Conservation (phyloP, 176 grass and related monocot species). For the sorghum (Sorghum bicolor) region DNA sequence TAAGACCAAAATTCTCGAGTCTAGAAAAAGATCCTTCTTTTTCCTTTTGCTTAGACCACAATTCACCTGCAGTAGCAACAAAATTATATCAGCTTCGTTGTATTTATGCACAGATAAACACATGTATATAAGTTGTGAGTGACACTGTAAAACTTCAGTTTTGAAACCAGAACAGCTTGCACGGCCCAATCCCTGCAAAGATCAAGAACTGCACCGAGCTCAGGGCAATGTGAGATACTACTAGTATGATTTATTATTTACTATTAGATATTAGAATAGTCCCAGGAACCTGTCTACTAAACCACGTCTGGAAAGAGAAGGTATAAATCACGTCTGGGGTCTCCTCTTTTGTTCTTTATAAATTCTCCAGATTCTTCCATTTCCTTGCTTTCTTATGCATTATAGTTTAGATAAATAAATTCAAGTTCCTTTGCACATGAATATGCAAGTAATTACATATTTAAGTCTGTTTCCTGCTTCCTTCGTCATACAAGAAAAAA, state of each 20-base stretch:
- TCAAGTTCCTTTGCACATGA: not conserved
- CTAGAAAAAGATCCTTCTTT: not conserved
- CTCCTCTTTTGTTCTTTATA: slow-evolving; percentile 81
- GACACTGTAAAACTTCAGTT: too few relatives aligned
- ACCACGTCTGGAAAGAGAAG: slow-evolving; percentile 84
- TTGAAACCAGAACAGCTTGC: slow-evolving; percentile 98
- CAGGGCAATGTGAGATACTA: slow-evolving; percentile 55
- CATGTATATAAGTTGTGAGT: too few relatives aligned
- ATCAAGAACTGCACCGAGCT: slow-evolving; percentile 88
- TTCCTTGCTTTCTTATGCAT: slow-evolving; percentile 29
- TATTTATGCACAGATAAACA: too few relatives aligned
- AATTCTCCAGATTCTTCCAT: slow-evolving; percentile 91
- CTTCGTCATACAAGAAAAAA: not conserved
- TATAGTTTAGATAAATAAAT: not conserved
- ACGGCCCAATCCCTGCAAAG: slow-evolving; percentile 74
- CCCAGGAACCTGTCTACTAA: too few relatives aligned
- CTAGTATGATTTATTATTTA: too few relatives aligned
- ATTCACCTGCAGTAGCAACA: not conserved
- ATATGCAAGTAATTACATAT: not conserved
- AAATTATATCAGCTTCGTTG: too few relatives aligned
- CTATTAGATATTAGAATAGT: not conserved
- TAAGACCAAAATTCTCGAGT: not conserved
- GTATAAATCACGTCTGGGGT: slow-evolving; percentile 83
- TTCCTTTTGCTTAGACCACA: not conserved
- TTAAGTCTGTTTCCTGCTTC: not conserved